Evolutionary conservation across 1,139 yeast genomes (phyloP).

Genomic region (Taphrina pruni): DNA sequence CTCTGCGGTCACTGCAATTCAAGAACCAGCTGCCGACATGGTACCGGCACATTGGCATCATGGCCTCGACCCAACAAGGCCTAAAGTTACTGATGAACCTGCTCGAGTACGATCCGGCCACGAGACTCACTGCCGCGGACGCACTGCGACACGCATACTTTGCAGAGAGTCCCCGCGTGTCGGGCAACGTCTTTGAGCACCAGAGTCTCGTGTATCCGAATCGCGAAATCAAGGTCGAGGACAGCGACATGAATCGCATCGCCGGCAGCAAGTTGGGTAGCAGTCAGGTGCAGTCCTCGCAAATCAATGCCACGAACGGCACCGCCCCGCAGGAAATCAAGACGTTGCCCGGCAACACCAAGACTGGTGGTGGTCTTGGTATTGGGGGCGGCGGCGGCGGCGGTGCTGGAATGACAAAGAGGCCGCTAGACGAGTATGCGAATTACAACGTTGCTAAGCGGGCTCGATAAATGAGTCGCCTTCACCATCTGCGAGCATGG

Average conservation of each 20-base stretch:
- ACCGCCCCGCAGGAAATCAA: conserved; percentile 9
- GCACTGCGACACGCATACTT: conserved; percentile 83
- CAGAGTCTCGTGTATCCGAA: conserved; percentile 36
- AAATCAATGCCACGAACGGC: neutral
- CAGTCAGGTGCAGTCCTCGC: conserved; percentile 7
- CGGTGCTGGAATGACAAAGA: neutral
- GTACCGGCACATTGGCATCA: conserved; percentile 74
- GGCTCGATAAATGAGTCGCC: neutral
- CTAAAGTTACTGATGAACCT: conserved; percentile 73
- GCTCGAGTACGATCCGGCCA: conserved; percentile 77
- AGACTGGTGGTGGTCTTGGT: neutral
- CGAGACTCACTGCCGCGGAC: conserved; percentile 78
- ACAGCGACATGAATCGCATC: conserved; percentile 34
- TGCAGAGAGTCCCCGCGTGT: conserved; percentile 73
- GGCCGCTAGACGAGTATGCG: conserved; percentile 10
- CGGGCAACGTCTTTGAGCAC: conserved; percentile 36
- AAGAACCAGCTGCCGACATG: conserved; percentile 76
- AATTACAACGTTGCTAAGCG: conserved; percentile 4
- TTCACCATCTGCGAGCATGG: too few species aligned
- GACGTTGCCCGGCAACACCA: conserved; percentile 15
- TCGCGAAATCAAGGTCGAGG: conserved; percentile 38
- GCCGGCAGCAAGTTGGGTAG: neutral
- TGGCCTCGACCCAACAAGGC: conserved; percentile 70
- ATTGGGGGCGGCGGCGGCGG: too few species aligned
- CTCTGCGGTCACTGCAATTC: conserved; percentile 60